Evolutionary conservation across 345 rosid genomes (phyloP), one percentile per base, ranked within the genome.

Genomic region (Aquilaria yunnanensis): DNA sequence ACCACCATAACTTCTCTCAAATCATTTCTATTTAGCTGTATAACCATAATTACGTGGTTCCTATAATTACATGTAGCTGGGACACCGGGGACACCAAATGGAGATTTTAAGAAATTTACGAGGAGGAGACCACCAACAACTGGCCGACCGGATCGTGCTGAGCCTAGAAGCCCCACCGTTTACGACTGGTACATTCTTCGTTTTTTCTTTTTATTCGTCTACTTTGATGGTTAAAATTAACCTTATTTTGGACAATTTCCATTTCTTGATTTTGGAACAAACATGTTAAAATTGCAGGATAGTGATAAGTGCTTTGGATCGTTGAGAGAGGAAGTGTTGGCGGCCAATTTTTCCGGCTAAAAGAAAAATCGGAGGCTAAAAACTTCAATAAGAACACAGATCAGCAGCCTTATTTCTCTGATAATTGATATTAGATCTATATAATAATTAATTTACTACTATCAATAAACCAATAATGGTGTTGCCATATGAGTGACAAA

Each of bases 241-340:
- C 4, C 10, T 50, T 12, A 50, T 12, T 23, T 23, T 23, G 23
- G 23, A 23, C 23, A 23, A 23, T 23, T 23, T 23, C 53, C 53
- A 2, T 50, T 3, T 4, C 14, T 50, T 12, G 53, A 4, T 23
- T 23, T 12, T 50, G 3, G 53, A 50, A 50, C 9, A 52, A 51
- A 51, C 11, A 37, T 48, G 47, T 41, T 47, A 31, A 48, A 14
- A 2, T 47, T 76, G 75, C 82, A 90, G 96, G 91, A 77, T 90
- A 37, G 70, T 88, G 72, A 76, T 78, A 12, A 84, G 78, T 63
- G 86, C 83, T 50, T 81, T 83, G 89, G 97, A 90, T 65, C 85
- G 85, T 69, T 88, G 81, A 86, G 70, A 74, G 70, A 69, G 66
- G 55, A 14, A 14, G 16, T 52, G 16, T 52, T 5, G 43, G 5